Evolutionary conservation across 768 basidiomycete genomes (phyloP), one percentile per base, ranked within the genome.

Genomic region (Fomitopsis pulvina): DNA sequence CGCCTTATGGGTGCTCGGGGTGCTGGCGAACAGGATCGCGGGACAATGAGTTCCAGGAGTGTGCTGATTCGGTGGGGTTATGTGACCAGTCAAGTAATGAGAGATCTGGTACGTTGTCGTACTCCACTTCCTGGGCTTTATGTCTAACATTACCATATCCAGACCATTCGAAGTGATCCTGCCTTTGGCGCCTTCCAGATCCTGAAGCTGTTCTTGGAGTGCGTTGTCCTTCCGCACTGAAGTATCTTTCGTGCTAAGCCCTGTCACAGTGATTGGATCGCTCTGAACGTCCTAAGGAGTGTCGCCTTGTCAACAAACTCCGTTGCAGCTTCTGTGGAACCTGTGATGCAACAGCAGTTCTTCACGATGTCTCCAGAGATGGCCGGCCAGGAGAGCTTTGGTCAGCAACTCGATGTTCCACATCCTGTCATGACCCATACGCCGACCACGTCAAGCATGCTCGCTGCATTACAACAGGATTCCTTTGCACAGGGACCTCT

Each of bases 131-230:
- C 26, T 41, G n/a, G 6, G 10, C 21, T 39, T 25, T 38, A 9
- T 21, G 30, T 46, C n/a, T 30, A 14, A 24, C 41, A 21, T 45
- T 51, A 29, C 50, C 51, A n/a, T 32, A 29, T 38, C 9, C 63
- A 92, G 89, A 92, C 90, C 9, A 92, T 93, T 56, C 83, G 90
- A 55, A 92, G 90, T 57, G 90, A 93, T 67, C 90, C 90, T 47
- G 87, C 90, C 2, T 93, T 93, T 57, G 91, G 91, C 45, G 87
- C 92, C 16, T 93, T 92, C 72, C 91, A 92, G 67, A 92, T 93
- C 53, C 64, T 92, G 67, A 92, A 92, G 66, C 70, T 92, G 58
- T 92, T 92, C 77, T 74, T 92, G 52, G 90, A 93, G 89, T 91
- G 57, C 61, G 87, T 78, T 55, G 28, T 28, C 52, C 18, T 50